Percentiles rank a stretch among this genome's conserved stretches.
These are phyloP conservation scores for Dysphania ambrosioides DNA, from an alignment of 148 eudicot genomes.

Conservation along the genomic window DNA sequence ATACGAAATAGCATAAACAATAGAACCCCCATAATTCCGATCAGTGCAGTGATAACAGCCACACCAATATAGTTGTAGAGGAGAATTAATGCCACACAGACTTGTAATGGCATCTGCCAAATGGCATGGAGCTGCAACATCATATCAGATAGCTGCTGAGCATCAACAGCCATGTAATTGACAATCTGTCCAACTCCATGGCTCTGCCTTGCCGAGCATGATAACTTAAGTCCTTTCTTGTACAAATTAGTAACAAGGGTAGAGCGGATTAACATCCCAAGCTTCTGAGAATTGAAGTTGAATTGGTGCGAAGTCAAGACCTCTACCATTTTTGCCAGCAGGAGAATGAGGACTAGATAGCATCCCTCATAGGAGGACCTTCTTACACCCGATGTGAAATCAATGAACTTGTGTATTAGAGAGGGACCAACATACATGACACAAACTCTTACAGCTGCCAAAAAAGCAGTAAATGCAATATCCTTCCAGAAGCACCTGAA, in stretches of 20 bases:
- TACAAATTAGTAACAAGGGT: constrained; percentile 73
- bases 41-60: constrained; percentile 48
- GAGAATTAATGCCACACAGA: constrained; percentile 51
- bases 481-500: constrained; percentile 82
- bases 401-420: constrained; percentile 61
- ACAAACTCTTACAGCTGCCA: constrained; percentile 67
- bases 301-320: constrained; percentile 73
- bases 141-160: constrained; percentile 96
- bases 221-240: constrained; percentile 68
- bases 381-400: constrained; percentile 63
- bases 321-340: constrained; percentile 66
- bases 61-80: constrained; percentile 50
- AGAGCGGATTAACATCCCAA: constrained; percentile 83
- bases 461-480: constrained; percentile 58
- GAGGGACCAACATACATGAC: constrained; percentile 85
- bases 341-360: constrained; percentile 60
- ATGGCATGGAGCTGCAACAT: constrained; percentile 81
- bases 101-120: constrained; percentile 92
- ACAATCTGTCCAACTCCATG: constrained; percentile 96
- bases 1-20: constrained; percentile 52
- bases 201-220: constrained; percentile 76
- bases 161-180: constrained; percentile 96
- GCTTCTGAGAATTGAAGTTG: constrained; percentile 79
- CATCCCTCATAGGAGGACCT: constrained; percentile 76
- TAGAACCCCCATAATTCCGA: constrained; percentile 50